A percentile compares a stretch with the other conserved stretches of the same genome.
phyloP scores from a whole-genome alignment of 2,329 filamentous ascomycete genomes.

The Pezicula rhizophila region DNA sequence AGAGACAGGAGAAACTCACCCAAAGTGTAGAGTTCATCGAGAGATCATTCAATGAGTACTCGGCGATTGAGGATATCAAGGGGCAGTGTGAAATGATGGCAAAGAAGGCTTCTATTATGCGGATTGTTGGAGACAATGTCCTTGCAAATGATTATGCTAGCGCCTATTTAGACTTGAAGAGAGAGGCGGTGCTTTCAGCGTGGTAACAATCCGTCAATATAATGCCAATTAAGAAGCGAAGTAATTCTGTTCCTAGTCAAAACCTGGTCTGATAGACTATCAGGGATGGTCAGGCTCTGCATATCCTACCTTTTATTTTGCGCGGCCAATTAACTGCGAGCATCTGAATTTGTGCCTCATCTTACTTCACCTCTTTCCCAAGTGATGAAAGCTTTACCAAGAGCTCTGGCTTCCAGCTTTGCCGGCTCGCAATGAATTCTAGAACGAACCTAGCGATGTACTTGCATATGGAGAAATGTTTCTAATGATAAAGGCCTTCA shows the following conservation, averaged over 20 bases:
- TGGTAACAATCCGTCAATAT: conserved; percentile 5
- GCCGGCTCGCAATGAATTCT: too few relatives aligned
- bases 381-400: background rate
- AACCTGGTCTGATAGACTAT: too few relatives aligned
- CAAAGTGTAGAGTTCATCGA: conserved; percentile 26
- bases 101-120: conserved; percentile 61
- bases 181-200: conserved; percentile 22
- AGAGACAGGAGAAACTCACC: conserved; percentile 42
- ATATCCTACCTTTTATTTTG: too few relatives aligned
- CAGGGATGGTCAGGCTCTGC: too few relatives aligned
- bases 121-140: conserved; percentile 47
- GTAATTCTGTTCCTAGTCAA: too few relatives aligned
- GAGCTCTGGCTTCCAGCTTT: too few relatives aligned
- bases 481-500: too few relatives aligned
- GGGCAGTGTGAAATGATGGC: conserved; percentile 58
- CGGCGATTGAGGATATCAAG: conserved; percentile 49
- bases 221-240: conserved; percentile 12
- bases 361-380: too few relatives aligned
- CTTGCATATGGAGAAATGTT: too few relatives aligned
- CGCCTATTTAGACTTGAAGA: conserved; percentile 45
- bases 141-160: conserved; percentile 51
- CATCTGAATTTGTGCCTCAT: too few relatives aligned
- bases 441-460: too few relatives aligned
- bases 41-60: conserved; percentile 39
- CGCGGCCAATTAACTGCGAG: too few relatives aligned